These are phyloP conservation scores for Astrocystis sublimbata DNA, from an alignment of 495 filamentous ascomycete genomes.

Conservation along the genomic window DNA sequence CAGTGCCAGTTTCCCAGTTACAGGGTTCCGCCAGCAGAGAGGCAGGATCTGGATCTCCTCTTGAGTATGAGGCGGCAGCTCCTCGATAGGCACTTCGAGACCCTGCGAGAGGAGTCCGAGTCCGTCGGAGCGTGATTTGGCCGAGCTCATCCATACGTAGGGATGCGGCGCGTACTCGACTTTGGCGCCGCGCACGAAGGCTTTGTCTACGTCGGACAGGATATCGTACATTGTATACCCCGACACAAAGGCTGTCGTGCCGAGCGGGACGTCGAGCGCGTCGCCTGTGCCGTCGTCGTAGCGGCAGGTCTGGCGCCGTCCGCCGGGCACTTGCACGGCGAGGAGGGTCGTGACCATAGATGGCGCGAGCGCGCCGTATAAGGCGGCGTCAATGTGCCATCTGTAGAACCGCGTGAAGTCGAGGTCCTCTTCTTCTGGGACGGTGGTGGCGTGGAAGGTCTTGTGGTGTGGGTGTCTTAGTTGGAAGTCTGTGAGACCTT, in stretches of 20 bases:
- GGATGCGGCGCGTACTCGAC: conserved; percentile 75
- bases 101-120: conserved; percentile 65
- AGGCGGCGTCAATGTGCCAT: conserved; percentile 78
- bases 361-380: conserved; percentile 66
- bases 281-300: conserved; percentile 74
- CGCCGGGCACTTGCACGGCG: conserved; percentile 65
- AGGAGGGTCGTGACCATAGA: conserved; percentile 68
- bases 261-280: conserved; percentile 65
- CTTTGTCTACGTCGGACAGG: conserved; percentile 63
- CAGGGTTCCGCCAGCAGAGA: conserved; percentile 72
- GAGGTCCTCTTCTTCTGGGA: conserved; percentile 64
- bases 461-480: conserved; percentile 74
- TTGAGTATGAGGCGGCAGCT: conserved; percentile 64
- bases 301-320: conserved; percentile 62
- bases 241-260: conserved; percentile 74
- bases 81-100: conserved; percentile 54
- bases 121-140: conserved; percentile 63
- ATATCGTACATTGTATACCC: conserved; percentile 65
- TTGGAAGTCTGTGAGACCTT: conserved; percentile 65
- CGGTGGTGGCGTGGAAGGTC: conserved; percentile 66
- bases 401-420: conserved; percentile 72
- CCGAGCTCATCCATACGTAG: conserved; percentile 73
- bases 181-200: conserved; percentile 61
- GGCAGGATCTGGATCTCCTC: conserved; percentile 67
- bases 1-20: conserved; percentile 65